Evolutionary conservation across 225 moss, liverwort and hornwort genomes (phyloP), one percentile per base, ranked within the genome.

Genomic region (Bryoerythrophyllum caledonicum): DNA sequence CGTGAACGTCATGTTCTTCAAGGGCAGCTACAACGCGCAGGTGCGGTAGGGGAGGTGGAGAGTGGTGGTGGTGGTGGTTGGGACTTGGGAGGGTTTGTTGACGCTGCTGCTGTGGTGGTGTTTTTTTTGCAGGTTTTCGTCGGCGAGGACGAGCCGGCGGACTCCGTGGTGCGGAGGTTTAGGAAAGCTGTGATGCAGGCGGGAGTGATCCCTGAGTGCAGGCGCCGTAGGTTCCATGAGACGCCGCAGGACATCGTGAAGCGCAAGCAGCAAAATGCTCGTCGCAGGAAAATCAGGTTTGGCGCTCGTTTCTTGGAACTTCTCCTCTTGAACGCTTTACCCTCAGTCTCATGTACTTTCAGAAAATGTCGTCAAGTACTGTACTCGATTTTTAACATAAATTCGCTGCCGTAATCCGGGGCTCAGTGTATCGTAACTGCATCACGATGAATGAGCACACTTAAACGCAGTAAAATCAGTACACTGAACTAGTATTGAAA

Each of bases 241-340:
- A 96, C 96, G 9, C 96, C 96, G 10, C 96, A 96, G 83, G 96
- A 96, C 75, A 94, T 96, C 73, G 94, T 90, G 26, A 96, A 96
- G 76, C 96, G 96, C 21, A 96, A 96, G 70, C 84, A 92, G 67
- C 93, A 93, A 57, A 85, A 87, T 37, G 88, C 95, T 20, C 95
- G 82, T 6, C 91, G 95, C 58, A 90, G 91, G 81, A 89, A 91
- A 80, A 67, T 74, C 11, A 80, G 82, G 87, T 88, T 1, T 68
- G 63, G 34, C 48, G 11, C 59, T 65, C 27, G 49, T n/a, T n/a
- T n/a, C n/a, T n/a, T n/a, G n/a, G n/a, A n/a, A n/a, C n/a, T n/a
- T n/a, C n/a, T 60, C 32, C 54, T 27, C 30, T 7, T 49, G 10
- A 26, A 44, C 9, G 20, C 26, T 38, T 68, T 43, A 38, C 9